Evolutionary conservation across 306 rosid genomes (phyloP), one percentile per base, ranked within the genome.

Genomic region (Trifolium fragiferum): DNA sequence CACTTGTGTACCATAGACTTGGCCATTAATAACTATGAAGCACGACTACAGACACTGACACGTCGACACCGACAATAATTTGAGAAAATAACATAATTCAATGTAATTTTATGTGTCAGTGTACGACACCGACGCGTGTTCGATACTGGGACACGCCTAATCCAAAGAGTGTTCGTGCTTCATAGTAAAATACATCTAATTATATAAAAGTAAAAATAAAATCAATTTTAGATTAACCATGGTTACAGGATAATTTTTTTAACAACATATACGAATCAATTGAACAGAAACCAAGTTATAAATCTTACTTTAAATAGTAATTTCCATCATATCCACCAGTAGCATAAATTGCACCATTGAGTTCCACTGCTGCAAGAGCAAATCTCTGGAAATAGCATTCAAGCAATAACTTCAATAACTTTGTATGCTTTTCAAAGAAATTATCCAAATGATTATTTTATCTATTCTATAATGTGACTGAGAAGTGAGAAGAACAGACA

Each of bases 261-360:
- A 51, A 16, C 70, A 30, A 33, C 50, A 33, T 10, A 72, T 35
- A 70, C 47, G 40, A 64, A 76, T 51, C 14, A 58, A 44, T 62
- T 71, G 23, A 51, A 73, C 20, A 19, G 65, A 70, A 76, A 78
- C 37, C 16, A 62, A 35, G 66, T 13, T 63, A 61, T 59, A 62
- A 53, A 71, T 76, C 96, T 87, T 74, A 92, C 99, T 75, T 83
- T 70, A 92, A 66, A 82, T 94, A 92, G 81, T 74, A 80, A 37
- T 14, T 77, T 67, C 96, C 99, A 78, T 92, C 95, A 79, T 14
- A 92, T 51, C 99, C 99, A 8, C 99, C 99, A 35, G 92, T 82
- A 66, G 93, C 97, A 32, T 94, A 94, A 70, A 94, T 70, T 51
- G 69, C 87, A 3, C 93, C 93, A 13, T 87, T 86, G 78, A 89